Conservation (phyloP, 208 protist species). For the Trypanosoma melophagium region DNA sequence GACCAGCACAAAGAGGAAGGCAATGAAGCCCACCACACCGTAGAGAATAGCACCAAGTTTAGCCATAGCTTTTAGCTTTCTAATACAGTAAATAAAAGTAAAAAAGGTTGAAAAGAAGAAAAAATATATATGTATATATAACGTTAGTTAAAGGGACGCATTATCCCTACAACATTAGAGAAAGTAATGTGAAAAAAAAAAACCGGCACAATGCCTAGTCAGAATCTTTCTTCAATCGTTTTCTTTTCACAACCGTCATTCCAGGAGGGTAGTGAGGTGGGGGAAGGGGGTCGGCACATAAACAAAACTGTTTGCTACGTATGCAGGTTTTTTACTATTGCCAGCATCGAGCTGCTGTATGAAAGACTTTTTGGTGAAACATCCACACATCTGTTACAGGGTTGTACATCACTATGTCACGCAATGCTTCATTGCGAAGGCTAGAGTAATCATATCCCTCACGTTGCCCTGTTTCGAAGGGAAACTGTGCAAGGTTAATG, state of each 20-base stretch:
- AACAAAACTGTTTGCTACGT: neutral
- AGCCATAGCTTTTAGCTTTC: slow-evolving; percentile 7
- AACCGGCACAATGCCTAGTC: neutral
- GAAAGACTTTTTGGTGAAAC: slow-evolving; percentile 64
- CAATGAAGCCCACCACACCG: slow-evolving; percentile 35
- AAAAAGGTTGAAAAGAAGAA: neutral
- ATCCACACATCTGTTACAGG: slow-evolving; percentile 73
- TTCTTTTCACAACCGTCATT: too few relatives aligned
- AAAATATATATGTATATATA: too few relatives aligned
- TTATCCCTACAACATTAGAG: too few relatives aligned
- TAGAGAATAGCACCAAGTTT: slow-evolving; percentile 34
- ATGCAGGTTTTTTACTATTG: slow-evolving; percentile 21
- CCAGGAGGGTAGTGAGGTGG: too few relatives aligned
- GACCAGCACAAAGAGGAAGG: slow-evolving; percentile 43
- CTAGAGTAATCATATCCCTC: slow-evolving; percentile 67
- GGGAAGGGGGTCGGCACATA: too few relatives aligned
- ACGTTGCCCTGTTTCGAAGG: slow-evolving; percentile 67
- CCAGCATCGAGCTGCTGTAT: slow-evolving; percentile 70
- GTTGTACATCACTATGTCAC: slow-evolving; percentile 80
- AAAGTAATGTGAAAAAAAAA: too few relatives aligned
- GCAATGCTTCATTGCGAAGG: slow-evolving; percentile 51
- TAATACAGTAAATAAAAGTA: neutral
- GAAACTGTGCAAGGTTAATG: slow-evolving; percentile 63
- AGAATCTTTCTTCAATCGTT: neutral
- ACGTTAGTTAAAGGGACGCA: too few relatives aligned